Base-by-base conservation (phyloP, 1,139 yeast species). In the Pneumocystis sp. region DNA sequence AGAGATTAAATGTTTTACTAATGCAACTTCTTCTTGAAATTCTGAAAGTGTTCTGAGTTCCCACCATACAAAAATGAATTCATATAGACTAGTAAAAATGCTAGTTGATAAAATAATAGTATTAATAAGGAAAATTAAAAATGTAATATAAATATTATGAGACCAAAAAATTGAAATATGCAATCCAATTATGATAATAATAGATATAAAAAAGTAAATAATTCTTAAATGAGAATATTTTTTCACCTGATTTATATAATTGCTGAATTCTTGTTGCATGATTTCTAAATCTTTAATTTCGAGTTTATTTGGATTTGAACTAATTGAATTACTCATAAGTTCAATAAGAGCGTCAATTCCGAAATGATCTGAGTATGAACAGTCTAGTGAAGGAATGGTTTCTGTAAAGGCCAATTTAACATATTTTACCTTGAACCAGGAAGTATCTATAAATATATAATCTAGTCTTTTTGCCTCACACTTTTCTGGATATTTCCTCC, bases 401-500 rank as follows among this genome's bases (percentile, higher is more conserved):
- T 66, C 29, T 29, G 45, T 39, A 42, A 59, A 59, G 44, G 64
- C 79, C 0, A 77, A 77, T 0, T 87, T 85, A 15, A 89, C 77
- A 29, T 74, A 72, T 63, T 89, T 96, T 0, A 90, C 96, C 12
- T 80, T 75, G 0, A 95, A 90, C 29, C 79, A 80, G 0, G 80
- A 69, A 0, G 90, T 86, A 1, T 72, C 73, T 31, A 90, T 77
- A 63, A 76, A 77, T 0, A 82, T 75, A 72, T 89, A 96, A 64
- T 88, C 83, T 68, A 93, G 80, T 0, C 96, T 95, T 73, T 93
- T 93, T 73, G 95, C 99, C 65, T 93, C 79, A 63, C 99, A 79
- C 0, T 73, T 72, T 0, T 81, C 80, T 34, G 81, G 76, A 63
- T 89, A 77, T 44, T 65, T 63, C 10, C 21, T 31, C 37, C 61